Base-by-base conservation (phyloP, 768 basidiomycete genomes). In the Kockovaella imperatae region DNA sequence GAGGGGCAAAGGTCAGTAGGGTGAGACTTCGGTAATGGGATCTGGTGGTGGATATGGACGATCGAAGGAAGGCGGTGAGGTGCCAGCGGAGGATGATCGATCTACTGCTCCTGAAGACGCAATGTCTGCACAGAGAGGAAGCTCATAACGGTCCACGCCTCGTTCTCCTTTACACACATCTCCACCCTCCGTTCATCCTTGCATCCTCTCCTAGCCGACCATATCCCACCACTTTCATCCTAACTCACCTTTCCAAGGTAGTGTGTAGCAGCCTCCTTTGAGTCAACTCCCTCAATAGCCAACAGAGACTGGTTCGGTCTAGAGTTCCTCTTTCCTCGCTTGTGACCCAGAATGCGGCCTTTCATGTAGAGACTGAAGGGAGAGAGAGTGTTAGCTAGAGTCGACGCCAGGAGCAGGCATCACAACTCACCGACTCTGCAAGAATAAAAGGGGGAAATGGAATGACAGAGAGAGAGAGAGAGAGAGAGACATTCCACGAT, bases 301-400 rank as follows among this genome's bases (percentile, higher is more conserved):
- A 99, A 75, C 64, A 99, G 83, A 46, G 88, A 87, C 54, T 90
- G 95, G 79, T 93, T 93, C 70, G 89, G 90, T 70, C 84, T 80
- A 50, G 85, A 79, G 80, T 97, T 96, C 71, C 89, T 84, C 78
- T 97, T 97, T 54, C 87, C 90, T 58, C 95, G 87, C 78, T 96
- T 96, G 86, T 93, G 87, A 58, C 91, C 89, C 67, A 96, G 79
- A 71, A 99, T 83, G 67, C 95, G 89, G 73, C 88, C 95, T 79
- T 95, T 97, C 75, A 75, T 73, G 80, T 95, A 93, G 68, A 95
- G 81, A 80, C 91, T 93, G n/a, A n/a, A n/a, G n/a, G n/a, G n/a
- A n/a, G n/a, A n/a, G n/a, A n/a, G n/a, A n/a, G n/a, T n/a, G n/a
- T n/a, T n/a, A n/a, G n/a, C n/a, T n/a, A n/a, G n/a, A n/a, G n/a